Conservation (phyloP, 108 stramenopile species). For the Fistulifera pelliculosa region DNA sequence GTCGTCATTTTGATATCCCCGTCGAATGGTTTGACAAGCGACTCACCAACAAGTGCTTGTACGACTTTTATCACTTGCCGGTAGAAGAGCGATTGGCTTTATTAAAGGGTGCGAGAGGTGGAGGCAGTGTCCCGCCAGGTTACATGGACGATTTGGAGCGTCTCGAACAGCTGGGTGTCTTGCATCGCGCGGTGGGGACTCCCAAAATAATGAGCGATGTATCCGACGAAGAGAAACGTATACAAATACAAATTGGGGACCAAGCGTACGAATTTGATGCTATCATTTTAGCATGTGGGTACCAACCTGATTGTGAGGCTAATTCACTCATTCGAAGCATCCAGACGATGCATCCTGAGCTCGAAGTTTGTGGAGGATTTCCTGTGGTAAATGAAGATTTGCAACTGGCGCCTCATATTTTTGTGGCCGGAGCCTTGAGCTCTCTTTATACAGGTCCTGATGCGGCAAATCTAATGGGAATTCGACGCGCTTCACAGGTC, state of each 20-base stretch:
- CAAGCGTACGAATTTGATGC: slow-evolving; percentile 13
- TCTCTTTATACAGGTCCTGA: slow-evolving; percentile 55
- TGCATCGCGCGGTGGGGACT: slow-evolving; percentile 17
- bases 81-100: slow-evolving; percentile 16
- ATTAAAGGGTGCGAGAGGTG: slow-evolving; percentile 32
- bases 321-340: slow-evolving; percentile 21
- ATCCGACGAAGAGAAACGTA: slow-evolving; percentile 2
- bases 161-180: slow-evolving; percentile 17
- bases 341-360: slow-evolving; percentile 16
- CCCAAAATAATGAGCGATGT: slow-evolving; percentile 1
- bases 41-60: slow-evolving; percentile 21
- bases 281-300: slow-evolving; percentile 52
- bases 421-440: slow-evolving; percentile 48
- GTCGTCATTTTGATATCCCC: slow-evolving; percentile 52
- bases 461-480: slow-evolving; percentile 64
- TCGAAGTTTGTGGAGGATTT: slow-evolving; percentile 34
- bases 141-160: slow-evolving; percentile 42
- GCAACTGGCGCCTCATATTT: slow-evolving; percentile 29
- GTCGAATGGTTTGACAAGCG: slow-evolving; percentile 65
- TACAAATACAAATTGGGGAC: background rate
- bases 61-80: slow-evolving; percentile 52
- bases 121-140: slow-evolving; percentile 57
- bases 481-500: slow-evolving; percentile 44
- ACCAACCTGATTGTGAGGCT: slow-evolving; percentile 30
- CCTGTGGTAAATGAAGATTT: slow-evolving; percentile 47